Percentiles rank a stretch among this genome's conserved stretches.
Conservation (phyloP, 305 asterid genomes). For the Fraxinus velutina region DNA sequence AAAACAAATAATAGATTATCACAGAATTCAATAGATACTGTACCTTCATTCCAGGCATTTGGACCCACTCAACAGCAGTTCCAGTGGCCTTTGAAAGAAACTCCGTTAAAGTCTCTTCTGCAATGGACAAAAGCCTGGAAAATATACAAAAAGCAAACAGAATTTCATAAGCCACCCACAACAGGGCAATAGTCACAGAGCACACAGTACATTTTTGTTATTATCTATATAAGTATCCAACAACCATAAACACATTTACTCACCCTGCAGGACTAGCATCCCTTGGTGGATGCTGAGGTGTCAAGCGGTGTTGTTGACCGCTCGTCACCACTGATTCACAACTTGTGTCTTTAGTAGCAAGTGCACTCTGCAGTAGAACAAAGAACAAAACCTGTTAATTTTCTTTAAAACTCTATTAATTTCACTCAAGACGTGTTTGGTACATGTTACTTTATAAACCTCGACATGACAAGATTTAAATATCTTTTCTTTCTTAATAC, state of each 20-base stretch:
- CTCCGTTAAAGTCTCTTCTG: slow-evolving; percentile 65
- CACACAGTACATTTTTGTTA: not conserved
- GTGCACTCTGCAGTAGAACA: slow-evolving; percentile 25
- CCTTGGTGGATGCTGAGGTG: slow-evolving; percentile 58
- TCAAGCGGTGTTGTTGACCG: slow-evolving; percentile 47
- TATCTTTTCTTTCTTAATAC: not conserved
- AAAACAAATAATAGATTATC: not conserved
- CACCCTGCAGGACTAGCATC: slow-evolving; percentile 65
- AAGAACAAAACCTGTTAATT: not conserved
- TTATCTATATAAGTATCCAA: slow-evolving; percentile 33
- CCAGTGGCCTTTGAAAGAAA: slow-evolving; percentile 96
- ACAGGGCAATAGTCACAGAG: slow-evolving; percentile 24
- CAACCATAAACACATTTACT: slow-evolving; percentile 37
- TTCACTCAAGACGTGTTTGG: not conserved
- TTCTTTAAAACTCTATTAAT: not conserved
- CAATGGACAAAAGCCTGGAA: slow-evolving; percentile 56
- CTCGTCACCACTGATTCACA: slow-evolving; percentile 58
- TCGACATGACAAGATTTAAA: not conserved
- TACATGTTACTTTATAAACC: not conserved
- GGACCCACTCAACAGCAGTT: slow-evolving; percentile 99
- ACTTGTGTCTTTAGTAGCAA: slow-evolving; percentile 50
- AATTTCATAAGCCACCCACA: slow-evolving; percentile 29
- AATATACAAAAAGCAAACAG: slow-evolving; percentile 25
- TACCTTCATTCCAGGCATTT: slow-evolving; percentile 99
- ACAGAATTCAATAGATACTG: not conserved